phyloP scores from a whole-genome alignment of 495 filamentous ascomycete genomes.

The Trichoderma erinaceum region DNA sequence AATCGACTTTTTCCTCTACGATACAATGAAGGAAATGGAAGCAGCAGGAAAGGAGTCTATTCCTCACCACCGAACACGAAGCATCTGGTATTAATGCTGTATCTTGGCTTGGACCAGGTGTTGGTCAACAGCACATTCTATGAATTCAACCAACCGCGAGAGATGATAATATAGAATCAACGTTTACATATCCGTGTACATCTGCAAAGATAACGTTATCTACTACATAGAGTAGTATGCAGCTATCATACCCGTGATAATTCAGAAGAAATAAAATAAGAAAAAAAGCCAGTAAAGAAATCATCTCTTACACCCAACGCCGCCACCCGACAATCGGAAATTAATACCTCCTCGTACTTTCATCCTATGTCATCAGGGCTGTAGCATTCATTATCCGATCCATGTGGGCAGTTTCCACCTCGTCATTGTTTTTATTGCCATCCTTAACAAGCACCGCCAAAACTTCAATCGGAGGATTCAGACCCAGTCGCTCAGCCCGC shows the following conservation, averaged over 20 bases:
- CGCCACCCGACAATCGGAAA: neutral
- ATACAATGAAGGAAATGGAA: conserved; percentile 82
- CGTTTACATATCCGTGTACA: neutral
- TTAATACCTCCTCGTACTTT: neutral
- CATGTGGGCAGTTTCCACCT: conserved; percentile 61
- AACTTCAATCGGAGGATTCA: conserved; percentile 89
- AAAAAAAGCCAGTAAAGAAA: neutral
- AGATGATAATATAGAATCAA: neutral
- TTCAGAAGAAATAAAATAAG: neutral
- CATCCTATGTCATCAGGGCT: conserved; percentile 22
- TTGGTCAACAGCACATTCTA: neutral
- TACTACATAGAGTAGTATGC: neutral
- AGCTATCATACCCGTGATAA: neutral
- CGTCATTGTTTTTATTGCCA: conserved; percentile 44
- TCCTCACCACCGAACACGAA: conserved; percentile 88
- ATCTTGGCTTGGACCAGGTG: neutral
- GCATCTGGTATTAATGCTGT: conserved; percentile 81
- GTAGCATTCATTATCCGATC: conserved; percentile 67
- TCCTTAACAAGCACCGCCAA: conserved; percentile 75
- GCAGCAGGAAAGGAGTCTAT: conserved; percentile 52
- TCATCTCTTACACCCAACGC: conserved; percentile 5
- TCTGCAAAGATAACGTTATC: neutral
- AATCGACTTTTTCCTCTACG: conserved; percentile 96
- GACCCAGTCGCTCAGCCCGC: conserved; percentile 67
- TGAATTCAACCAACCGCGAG: neutral